Evolutionary conservation across 768 basidiomycete species (phyloP).

Genomic region (Rhizopogon rudus): DNA sequence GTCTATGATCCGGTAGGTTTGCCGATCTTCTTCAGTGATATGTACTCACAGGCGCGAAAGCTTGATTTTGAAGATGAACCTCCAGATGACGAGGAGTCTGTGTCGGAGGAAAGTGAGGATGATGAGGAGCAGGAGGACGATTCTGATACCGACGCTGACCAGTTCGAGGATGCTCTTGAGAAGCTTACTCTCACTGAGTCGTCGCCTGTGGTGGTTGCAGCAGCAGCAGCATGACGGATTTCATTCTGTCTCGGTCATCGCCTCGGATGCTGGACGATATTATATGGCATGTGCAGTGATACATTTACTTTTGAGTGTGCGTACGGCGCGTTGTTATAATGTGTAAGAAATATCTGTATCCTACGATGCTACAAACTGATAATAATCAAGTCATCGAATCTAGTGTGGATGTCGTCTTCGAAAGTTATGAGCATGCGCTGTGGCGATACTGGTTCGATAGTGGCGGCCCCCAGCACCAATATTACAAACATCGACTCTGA

Average conservation of each 20-base stretch:
- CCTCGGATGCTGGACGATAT: neutral
- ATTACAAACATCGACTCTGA: too few species aligned
- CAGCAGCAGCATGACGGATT: neutral
- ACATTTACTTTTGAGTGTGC: too few species aligned
- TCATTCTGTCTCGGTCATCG: neutral
- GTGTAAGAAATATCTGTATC: too few species aligned
- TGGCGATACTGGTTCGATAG: too few species aligned
- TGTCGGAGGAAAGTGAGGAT: slow-evolving; percentile 28
- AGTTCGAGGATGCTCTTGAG: slow-evolving; percentile 66
- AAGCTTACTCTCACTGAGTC: slow-evolving; percentile 34
- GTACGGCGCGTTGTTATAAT: too few species aligned
- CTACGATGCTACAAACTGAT: too few species aligned
- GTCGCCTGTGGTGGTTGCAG: neutral
- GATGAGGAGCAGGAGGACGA: slow-evolving; percentile 34
- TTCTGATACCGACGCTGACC: slow-evolving; percentile 36
- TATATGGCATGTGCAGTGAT: neutral
- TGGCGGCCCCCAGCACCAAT: too few species aligned
- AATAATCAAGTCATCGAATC: too few species aligned
- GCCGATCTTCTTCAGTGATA: neutral
- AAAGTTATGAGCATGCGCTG: too few species aligned
- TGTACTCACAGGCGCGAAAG: slow-evolving; percentile 29
- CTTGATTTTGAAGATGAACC: slow-evolving; percentile 82
- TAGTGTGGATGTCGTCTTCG: too few species aligned
- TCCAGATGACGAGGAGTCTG: slow-evolving; percentile 41
- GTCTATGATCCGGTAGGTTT: slow-evolving; percentile 88